Base-by-base conservation (phyloP, 1,284 basidiomycete species). In the Thecaphora frezii region DNA sequence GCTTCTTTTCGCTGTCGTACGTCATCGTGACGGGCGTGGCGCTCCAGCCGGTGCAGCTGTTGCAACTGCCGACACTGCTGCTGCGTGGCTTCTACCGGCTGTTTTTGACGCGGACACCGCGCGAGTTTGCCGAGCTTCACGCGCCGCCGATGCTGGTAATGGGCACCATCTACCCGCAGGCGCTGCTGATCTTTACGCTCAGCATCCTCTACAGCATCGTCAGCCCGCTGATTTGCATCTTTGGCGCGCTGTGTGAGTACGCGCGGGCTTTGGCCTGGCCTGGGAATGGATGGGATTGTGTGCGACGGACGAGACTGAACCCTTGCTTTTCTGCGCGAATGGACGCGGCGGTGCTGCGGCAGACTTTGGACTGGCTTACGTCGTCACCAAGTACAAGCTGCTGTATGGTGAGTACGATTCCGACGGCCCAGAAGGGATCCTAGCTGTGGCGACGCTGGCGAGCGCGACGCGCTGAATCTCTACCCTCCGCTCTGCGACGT, bases 1-100 rank as follows among this genome's bases (percentile, higher is more conserved):
- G 92, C 56, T 89, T 93, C 78, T 97, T 97, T 82, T 96, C 96
- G 83, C 82, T 97, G 36, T 93, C 91, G 8, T 97, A 97, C 79
- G 91, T 96, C 30, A 89, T 97, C 66, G 84, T 97, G 13, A 91
- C 96, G 84, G 90, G 88, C 1, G 81, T 97, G 25, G 93, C 91
- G 61, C 86, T 97, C 66, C 93, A 97, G 88, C 96, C 94, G 3
- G 80, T 97, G 19, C 93, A 97, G 73, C 83, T 98, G 5, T 85
- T 79, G 2, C 71, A 74, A 38, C 51, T 79, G 41, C 74, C 78
- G 22, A 70, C 58, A 24, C 46, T 76, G 25, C 52, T 78, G 23
- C 45, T 65, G 3, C 56, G 71, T 1, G 61, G 63, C 5, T 52
- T 74, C n/a, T 51, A 54, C 24, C 49, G 73, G 12, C n/a, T 77